Conservation (phyloP, 495 filamentous ascomycete genomes). For the Annulohypoxylon moriforme region DNA sequence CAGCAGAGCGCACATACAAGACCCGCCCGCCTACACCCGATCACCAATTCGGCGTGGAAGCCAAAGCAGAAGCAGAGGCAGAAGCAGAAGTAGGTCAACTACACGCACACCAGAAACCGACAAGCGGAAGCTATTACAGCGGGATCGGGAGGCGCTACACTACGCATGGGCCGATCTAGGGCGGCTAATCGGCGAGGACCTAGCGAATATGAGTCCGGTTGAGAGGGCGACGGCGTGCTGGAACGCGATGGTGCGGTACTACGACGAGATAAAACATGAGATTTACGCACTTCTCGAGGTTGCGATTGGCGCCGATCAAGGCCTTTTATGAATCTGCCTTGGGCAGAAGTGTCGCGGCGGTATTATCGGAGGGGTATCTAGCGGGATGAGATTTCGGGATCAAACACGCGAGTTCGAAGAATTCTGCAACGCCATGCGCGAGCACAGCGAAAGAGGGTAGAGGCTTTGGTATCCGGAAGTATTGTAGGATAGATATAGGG, state of each 20-base stretch:
- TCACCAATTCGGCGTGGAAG: not conserved
- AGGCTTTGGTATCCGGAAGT: not conserved
- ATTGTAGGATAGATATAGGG: not conserved
- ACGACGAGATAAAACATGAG: not conserved
- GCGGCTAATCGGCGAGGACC: not conserved
- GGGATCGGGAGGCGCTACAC: not conserved
- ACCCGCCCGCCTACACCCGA: too few relatives aligned
- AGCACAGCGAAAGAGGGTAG: not conserved
- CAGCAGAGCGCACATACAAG: not conserved
- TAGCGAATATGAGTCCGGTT: not conserved
- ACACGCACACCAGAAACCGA: not conserved
- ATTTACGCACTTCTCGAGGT: not conserved
- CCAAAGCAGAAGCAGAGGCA: not conserved
- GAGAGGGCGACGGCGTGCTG: not conserved
- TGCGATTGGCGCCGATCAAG: not conserved
- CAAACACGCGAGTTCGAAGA: not conserved
- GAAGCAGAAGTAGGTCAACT: not conserved
- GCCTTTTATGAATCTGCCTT: not conserved
- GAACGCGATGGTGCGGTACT: not conserved
- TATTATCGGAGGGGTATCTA: not conserved
- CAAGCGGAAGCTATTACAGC: not conserved
- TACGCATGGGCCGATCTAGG: constrained; percentile 6
- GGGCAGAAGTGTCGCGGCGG: not conserved
- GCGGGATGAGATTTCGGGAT: not conserved
- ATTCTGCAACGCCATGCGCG: too few relatives aligned